Evolutionary conservation across 441 rosid genomes (phyloP).

Genomic region (Francoa sonchifolia): DNA sequence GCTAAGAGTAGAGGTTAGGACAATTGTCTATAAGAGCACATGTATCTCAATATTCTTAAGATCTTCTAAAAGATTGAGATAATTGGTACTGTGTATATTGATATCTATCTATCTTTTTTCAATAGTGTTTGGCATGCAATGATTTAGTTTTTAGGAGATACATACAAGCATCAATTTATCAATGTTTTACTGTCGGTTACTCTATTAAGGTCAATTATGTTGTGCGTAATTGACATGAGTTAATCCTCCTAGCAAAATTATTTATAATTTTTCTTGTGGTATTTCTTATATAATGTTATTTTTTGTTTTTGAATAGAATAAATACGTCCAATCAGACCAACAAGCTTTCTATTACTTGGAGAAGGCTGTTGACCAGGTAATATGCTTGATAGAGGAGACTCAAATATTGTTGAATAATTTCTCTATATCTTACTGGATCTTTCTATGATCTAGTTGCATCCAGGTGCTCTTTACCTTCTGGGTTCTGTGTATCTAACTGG

Average conservation of each 20-base stretch:
- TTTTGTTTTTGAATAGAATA: conserved; percentile 36
- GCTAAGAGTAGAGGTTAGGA: conserved; percentile 70
- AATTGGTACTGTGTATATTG: too few relatives aligned
- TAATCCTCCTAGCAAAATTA: background rate
- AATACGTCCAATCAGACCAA: conserved; percentile 69
- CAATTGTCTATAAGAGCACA: too few relatives aligned
- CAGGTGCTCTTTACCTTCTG: conserved; percentile 87
- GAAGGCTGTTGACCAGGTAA: conserved; percentile 89
- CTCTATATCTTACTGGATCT: conserved; percentile 18
- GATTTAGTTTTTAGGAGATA: too few relatives aligned
- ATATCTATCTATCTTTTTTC: too few relatives aligned
- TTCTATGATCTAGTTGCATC: conserved; percentile 56
- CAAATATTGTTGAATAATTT: conserved; percentile 6
- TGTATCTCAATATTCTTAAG: too few relatives aligned
- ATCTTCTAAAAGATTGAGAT: too few relatives aligned
- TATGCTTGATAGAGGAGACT: conserved; percentile 5
- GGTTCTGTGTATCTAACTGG: conserved; percentile 80
- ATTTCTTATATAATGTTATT: background rate
- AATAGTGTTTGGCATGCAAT: too few relatives aligned
- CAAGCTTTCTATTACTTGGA: conserved; percentile 79
- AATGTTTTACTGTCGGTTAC: too few relatives aligned
- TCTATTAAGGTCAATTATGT: too few relatives aligned
- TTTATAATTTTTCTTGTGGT: background rate
- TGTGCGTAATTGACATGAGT: too few relatives aligned
- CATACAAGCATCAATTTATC: too few relatives aligned